A percentile compares a stretch with the other conserved stretches of the same genome.
These are phyloP conservation scores for Solanum clarkiae DNA, from an alignment of 257 asterid genomes.

Conservation along the genomic window DNA sequence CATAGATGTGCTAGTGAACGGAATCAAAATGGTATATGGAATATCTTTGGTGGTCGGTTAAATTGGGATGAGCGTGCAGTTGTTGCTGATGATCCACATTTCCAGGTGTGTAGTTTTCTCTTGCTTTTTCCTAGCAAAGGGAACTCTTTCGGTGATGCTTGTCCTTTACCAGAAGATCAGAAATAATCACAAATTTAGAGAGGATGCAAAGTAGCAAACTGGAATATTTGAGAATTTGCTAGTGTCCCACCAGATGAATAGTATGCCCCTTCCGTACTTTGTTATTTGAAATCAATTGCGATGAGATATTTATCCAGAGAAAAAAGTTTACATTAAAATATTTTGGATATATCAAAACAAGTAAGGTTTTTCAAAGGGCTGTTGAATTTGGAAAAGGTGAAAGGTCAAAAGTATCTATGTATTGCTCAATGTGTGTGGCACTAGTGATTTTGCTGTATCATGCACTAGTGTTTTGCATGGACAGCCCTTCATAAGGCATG, in stretches of 20 bases:
- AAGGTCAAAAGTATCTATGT: background rate
- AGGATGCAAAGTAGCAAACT: background rate
- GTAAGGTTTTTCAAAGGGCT: background rate
- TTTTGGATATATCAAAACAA: background rate
- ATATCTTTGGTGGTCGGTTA: conserved; percentile 87
- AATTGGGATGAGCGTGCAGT: conserved; percentile 97
- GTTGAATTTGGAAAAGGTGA: background rate
- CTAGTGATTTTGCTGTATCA: background rate
- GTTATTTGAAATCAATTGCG: background rate
- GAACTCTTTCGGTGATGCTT: background rate
- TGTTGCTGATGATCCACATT: conserved; percentile 97
- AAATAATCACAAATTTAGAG: background rate
- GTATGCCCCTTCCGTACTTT: background rate
- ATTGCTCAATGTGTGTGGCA: background rate
- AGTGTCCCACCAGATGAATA: background rate
- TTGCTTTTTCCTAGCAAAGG: background rate
- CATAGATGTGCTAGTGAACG: conserved; percentile 75
- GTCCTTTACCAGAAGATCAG: background rate
- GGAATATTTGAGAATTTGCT: background rate
- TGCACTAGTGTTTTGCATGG: too few species aligned
- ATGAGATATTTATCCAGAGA: background rate
- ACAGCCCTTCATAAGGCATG: too few species aligned
- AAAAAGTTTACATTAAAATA: background rate
- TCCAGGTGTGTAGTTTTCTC: conserved; percentile 49
- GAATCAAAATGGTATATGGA: conserved; percentile 92